phyloP scores from a whole-genome alignment of 768 basidiomycete species.

The Lactifluus subvellereus region DNA sequence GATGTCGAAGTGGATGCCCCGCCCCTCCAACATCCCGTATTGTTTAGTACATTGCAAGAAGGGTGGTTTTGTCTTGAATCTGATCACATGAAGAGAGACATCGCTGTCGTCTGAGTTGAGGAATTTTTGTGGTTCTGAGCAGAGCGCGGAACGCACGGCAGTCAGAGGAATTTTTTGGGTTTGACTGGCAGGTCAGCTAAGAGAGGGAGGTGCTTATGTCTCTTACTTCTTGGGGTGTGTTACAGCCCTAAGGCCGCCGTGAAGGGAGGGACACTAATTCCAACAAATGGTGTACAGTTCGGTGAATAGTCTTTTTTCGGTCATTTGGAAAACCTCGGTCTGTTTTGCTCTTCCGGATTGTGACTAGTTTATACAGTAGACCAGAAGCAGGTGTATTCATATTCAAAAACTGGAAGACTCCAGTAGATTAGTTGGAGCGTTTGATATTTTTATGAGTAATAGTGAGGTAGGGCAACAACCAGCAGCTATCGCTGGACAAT shows the following conservation, averaged over 20 bases:
- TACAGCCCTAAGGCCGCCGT: not conserved
- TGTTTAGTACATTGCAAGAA: not conserved
- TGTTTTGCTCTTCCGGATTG: not conserved
- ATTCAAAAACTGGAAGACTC: not conserved
- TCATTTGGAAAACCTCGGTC: not conserved
- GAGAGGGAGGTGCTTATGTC: too few relatives aligned
- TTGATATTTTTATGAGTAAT: not conserved
- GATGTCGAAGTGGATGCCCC: not conserved
- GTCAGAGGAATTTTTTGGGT: not conserved
- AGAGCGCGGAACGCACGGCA: not conserved
- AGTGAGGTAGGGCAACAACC: not conserved
- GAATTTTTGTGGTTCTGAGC: not conserved
- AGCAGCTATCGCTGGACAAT: too few relatives aligned
- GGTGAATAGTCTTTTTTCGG: not conserved
- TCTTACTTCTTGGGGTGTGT: not conserved
- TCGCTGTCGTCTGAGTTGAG: not conserved
- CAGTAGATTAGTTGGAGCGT: not conserved
- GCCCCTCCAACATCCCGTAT: not conserved
- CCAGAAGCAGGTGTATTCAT: not conserved
- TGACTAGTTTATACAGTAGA: not conserved
- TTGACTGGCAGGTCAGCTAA: not conserved
- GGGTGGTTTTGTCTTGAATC: not conserved
- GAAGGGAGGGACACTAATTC: not conserved
- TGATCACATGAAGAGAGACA: not conserved
- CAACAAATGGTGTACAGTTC: not conserved